Conservation (phyloP, 2,329 filamentous ascomycete genomes). For the Beauveria asiatica region DNA sequence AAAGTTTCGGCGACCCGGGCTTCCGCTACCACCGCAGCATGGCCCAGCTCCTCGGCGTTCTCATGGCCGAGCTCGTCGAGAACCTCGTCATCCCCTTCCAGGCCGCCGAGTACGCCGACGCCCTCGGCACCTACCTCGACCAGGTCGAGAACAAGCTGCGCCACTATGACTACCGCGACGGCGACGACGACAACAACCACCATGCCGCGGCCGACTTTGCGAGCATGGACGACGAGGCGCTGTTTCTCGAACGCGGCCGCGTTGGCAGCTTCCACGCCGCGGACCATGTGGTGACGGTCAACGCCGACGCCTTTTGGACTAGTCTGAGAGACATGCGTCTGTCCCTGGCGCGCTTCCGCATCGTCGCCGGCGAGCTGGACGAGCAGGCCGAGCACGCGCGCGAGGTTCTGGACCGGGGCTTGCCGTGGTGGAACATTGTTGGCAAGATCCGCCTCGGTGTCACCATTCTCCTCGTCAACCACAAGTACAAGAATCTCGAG, state of each 20-base stretch:
- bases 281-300: conserved; percentile 22
- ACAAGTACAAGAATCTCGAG: conserved; percentile 77
- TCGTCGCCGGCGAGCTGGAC: conserved; percentile 37
- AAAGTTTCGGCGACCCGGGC: conserved; percentile 62
- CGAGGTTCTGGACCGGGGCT: conserved; percentile 37
- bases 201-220: conserved; percentile 6
- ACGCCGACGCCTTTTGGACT: conserved; percentile 29
- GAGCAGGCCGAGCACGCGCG: conserved; percentile 33
- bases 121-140: conserved; percentile 44
- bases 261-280: conserved; percentile 5
- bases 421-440: conserved; percentile 75
- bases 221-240: conserved; percentile 19
- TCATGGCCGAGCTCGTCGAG: conserved; percentile 53
- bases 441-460: conserved; percentile 56
- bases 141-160: conserved; percentile 41
- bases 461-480: conserved; percentile 60
- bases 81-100: conserved; percentile 54
- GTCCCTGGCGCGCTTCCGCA: conserved; percentile 28
- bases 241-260: conserved; percentile 23
- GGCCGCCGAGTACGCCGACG: conserved; percentile 54
- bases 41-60: conserved; percentile 56
- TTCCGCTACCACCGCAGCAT: conserved; percentile 59
- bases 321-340: conserved; percentile 31
- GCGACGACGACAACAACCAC: conserved; percentile 14
- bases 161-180: neutral